Base-by-base conservation (phyloP, 805 yeast species). In the Wickerhamomyces canadensis region DNA sequence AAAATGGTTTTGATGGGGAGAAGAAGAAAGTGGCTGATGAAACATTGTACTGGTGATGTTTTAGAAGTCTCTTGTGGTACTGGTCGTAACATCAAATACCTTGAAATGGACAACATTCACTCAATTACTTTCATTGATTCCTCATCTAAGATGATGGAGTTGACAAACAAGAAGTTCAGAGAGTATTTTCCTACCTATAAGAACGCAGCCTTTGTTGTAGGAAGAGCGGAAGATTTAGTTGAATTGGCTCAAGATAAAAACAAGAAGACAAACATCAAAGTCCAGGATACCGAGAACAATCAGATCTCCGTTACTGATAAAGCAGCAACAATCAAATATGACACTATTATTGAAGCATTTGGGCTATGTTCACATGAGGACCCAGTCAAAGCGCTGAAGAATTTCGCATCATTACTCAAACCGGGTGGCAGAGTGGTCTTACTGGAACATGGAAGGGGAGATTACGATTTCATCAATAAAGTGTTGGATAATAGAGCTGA, bases 311-410 rank as follows among this genome's bases (percentile, higher is more conserved):
- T 56, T 17, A 45, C 52, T n/a, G 44, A 48, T n/a, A 40, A 48
- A 35, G 48, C 48, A 19, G 43, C 57, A 4, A 47, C 51, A 2
- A 69, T 82, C 42, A 79, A 79, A 53, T 93, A 91, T 56, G 98
- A 93, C 56, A 89, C 97, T 0, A 82, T 93, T 18, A 72, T 85
- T 33, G 98, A 93, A 60, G 85, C 97, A 0, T 93, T 93, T 64
- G 98, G 98, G 0, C 65, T 93, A 32, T 93, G 98, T 62, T 89
- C 98, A 0, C 97, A 93, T 54, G 82, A 89, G 48, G 95, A 93
- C 55, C 98, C 98, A 0, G 87, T 84, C 1, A 66, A 64, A 41
- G 94, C 96, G 0, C 65, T 93, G 51, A 63, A 78, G 43, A 86
- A 84, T 52, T 85, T 93, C 78, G 67, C 72, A 13, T 51, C 64